Percentiles rank a stretch among this genome's conserved stretches.
These are phyloP conservation scores for Ambrosia artemisiifolia DNA, from an alignment of 129 eudicot species.

Conservation along the genomic window DNA sequence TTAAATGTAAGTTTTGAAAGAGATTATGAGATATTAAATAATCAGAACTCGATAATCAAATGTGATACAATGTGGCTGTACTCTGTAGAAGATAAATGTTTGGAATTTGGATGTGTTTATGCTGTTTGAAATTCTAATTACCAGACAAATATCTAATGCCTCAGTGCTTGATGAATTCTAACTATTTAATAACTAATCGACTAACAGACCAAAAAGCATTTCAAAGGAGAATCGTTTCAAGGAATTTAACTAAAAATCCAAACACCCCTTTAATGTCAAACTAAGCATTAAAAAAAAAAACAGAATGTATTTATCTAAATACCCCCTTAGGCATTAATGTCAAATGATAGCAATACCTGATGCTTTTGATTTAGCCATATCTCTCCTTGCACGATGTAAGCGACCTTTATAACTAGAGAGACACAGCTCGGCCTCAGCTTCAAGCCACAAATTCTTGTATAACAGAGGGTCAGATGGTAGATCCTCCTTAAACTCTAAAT, in stretches of 20 bases:
- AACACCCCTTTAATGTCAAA: no score
- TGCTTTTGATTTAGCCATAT: conserved; percentile 44
- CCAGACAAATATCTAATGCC: not conserved
- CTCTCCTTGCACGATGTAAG: conserved; percentile 57
- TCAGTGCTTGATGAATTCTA: not conserved
- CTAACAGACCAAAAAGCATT: not conserved
- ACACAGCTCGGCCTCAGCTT: conserved; percentile 86
- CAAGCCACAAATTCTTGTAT: conserved; percentile 84
- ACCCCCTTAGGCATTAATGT: not conserved
- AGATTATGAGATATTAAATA: not conserved
- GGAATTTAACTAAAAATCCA: not conserved
- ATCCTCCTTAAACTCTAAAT: conserved; percentile 48
- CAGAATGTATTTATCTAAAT: not conserved
- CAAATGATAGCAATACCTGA: conserved; percentile 18
- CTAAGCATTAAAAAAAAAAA: no score
- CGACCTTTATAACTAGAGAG: conserved; percentile 56
- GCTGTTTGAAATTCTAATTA: not conserved
- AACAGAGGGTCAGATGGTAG: conserved; percentile 29
- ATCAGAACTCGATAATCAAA: not conserved
- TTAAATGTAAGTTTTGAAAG: not conserved
- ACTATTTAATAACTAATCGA: not conserved
- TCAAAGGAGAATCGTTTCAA: not conserved
- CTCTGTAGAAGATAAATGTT: not conserved
- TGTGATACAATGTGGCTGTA: not conserved
- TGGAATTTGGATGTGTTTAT: not conserved